Base-by-base conservation (phyloP, 331 rosid genomes). In the Stylosanthes scabra region DNA sequence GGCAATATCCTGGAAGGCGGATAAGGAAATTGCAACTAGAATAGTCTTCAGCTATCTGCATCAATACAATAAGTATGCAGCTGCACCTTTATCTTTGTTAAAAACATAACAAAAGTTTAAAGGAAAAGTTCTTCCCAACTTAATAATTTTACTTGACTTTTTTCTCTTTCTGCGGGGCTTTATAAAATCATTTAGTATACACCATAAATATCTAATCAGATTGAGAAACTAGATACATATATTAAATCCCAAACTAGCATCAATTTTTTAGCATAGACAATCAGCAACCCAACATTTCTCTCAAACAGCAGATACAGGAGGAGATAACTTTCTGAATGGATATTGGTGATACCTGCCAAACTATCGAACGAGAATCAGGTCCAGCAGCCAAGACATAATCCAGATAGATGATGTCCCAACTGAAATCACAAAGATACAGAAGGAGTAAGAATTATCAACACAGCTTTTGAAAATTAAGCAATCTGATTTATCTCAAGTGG, bases 351-450 rank as follows among this genome's bases (percentile, higher is more conserved):
- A 91, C 99, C 99, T 94, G 96, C 99, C 97, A 95, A 52, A 92
- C 97, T 63, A 87, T 95, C 50, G 99, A 87, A 40, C 99, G 96
- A 71, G 88, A 90, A 85, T 90, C 84, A 74, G 77, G 73, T 56
- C 99, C 99, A 62, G 99, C 99, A 65, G 87, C 99, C 99, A 95
- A 87, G 72, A 92, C 92, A 84, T 95, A 92, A 54, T 92, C 97
- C n/a, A 97, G 93, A 49, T 95, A 95, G 83, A 95, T 95, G 84
- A 90, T 92, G 91, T 95, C 99, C 99, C 99, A 95, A 84, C 99
- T 95, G 88, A 78, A 80, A 73, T 78, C 41, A 55, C 79, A 72
- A 59, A 68, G 37, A 75, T 59, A 56, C 14, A 67, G 20, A 59
- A 71, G 13, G 46, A 71, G 59, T 4, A 58, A 71, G 61, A 47